Base-by-base conservation (phyloP, 2,329 filamentous ascomycete genomes). In the Talaromyces atroroseus region DNA sequence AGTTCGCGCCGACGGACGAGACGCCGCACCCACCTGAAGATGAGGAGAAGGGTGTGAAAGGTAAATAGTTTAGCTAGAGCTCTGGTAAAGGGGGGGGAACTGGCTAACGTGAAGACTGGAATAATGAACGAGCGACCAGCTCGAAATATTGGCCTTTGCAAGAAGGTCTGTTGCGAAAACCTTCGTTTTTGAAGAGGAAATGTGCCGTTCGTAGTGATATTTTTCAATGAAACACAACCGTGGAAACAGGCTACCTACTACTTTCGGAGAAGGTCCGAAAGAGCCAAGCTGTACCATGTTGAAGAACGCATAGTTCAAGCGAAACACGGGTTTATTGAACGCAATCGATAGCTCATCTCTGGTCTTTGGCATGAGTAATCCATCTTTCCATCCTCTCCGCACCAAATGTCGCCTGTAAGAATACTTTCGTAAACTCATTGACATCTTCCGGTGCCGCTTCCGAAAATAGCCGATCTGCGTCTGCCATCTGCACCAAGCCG, bases 1-100 rank as follows among this genome's bases (percentile, higher is more conserved):
- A 42, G 7, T 51, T 51, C 29, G 68, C 66, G 5, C 70, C 69
- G 61, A 71, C 71, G 68, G 68, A 65, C 52, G 69, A 68, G 59
- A 64, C 70, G 59, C 61, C 68, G 56, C 64, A 68, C 23, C 64
- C 68, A 53, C 57, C 58, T 7, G 59, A 58, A 29, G 58, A 55
- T 4, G 54, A 57, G 10, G 62, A 66, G 7, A 62, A 67, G 38
- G 60, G 63, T 40, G 36, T 14, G 14, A n/a, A 40, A 18, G 36
- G n/a, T 6, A 18, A 3, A 40, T 18, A 4, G n/a, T 10, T 6
- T 10, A 36, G 14, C 8, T 4, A 36, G 32, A 16, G 11, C 2
- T 40, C 36, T 18, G n/a, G 8, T 29, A 18, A 38, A 40, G 6
- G 36, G n/a, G 6, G 36, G 5, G 6, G 8, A 40, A 40, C 36